Base-by-base conservation (phyloP, 2,329 filamentous ascomycete species). In the Trichoderma sp. region DNA sequence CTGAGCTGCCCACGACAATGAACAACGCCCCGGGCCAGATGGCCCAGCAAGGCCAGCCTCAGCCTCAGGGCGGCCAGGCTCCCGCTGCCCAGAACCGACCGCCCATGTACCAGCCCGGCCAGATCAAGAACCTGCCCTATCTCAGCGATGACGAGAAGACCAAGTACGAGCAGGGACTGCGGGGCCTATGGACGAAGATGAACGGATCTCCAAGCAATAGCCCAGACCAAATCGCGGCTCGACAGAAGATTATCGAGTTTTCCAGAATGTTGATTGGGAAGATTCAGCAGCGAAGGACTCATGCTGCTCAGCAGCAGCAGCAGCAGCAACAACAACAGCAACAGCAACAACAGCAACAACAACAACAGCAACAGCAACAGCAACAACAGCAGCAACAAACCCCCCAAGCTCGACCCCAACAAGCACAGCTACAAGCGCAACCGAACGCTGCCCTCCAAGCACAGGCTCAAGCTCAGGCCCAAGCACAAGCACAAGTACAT, bases 221-320 rank as follows among this genome's bases (percentile, higher is more conserved):
- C 3, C 70, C 71, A 0, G 79, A 83, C 24, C 81, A 87, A 52
- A 73, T 79, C 26, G 76, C 78, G 0, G 85, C 86, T 0, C 82
- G 81, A 68, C 79, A 80, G 47, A 88, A 88, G 75, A 83, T 89
- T 24, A 74, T 77, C 7, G 85, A 88, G 9, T 89, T 89, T 71
- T 85, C 86, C 0, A 80, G 80, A 50, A 86, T 85, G 74, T 78
- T 89, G 2, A 74, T 80, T 3, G 74, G 73, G 0, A 88, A 87
- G 73, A 79, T 86, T 5, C 79, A 82, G 59, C 72, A 74, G 58
- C 74, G 78, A 19, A 73, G 78, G 34, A 70, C 69, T 2, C 77
- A 78, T 57, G 74, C 75, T 9, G 74, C 77, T 30, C 74, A 75
- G 52, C 73, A 76, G 17, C 71, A 73, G 43, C 71, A 73, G 34